Evolutionary conservation across 768 basidiomycete genomes (phyloP).

Genomic region (Mycena albidolilacea): DNA sequence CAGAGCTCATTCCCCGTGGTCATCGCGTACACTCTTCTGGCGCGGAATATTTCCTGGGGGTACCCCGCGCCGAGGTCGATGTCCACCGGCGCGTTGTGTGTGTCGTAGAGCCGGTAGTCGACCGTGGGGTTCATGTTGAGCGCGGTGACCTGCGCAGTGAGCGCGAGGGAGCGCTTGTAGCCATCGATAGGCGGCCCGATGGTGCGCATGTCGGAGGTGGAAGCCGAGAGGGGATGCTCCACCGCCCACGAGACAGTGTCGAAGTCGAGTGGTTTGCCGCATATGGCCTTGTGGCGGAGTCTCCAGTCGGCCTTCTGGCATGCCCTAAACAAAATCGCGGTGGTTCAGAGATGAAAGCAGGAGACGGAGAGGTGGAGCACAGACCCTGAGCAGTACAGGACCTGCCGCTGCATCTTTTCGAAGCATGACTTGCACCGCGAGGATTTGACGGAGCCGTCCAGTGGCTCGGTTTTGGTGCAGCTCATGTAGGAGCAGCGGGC

Average conservation of each 20-base stretch:
- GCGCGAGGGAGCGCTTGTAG: conserved; percentile 14
- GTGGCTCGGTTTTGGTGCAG: conserved; percentile 4
- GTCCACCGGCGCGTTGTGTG: too few species aligned
- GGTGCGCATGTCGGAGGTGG: not conserved
- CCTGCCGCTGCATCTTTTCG: conserved; percentile 28
- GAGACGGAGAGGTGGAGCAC: not conserved
- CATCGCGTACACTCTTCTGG: not conserved
- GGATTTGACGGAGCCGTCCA: conserved; percentile 22
- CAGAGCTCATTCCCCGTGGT: not conserved
- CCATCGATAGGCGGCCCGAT: conserved; percentile 14
- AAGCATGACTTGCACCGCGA: conserved; percentile 30
- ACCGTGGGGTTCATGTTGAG: conserved; percentile 5
- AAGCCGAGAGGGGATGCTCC: not conserved
- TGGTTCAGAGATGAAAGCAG: not conserved
- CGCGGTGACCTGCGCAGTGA: conserved; percentile 6
- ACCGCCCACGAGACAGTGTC: not conserved
- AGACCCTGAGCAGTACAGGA: conserved; percentile 30
- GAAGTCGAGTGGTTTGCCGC: conserved; percentile 9
- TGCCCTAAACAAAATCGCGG: not conserved
- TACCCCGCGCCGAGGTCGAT: not conserved
- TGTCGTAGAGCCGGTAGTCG: conserved; percentile 6
- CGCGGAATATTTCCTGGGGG: not conserved
- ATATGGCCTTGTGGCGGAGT: conserved; percentile 14
- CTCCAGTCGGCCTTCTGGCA: conserved; percentile 26
- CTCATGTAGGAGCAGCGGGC: conserved; percentile 26